Conservation (phyloP, 1,139 yeast genomes). For the Nadsonia starkeyi-henricii region DNA sequence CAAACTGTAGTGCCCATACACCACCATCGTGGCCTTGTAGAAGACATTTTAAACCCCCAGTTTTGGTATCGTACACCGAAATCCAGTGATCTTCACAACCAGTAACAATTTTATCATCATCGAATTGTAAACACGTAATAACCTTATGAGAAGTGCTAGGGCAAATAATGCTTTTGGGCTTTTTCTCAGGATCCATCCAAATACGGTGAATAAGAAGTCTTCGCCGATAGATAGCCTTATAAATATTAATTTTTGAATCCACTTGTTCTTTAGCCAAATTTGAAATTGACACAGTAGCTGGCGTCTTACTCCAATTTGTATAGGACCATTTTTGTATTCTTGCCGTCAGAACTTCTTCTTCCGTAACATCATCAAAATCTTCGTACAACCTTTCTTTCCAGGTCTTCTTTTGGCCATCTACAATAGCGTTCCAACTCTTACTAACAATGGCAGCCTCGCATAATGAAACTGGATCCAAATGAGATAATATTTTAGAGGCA, state of each 20-base stretch:
- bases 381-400: slow-evolving; percentile 25
- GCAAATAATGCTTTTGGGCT: slow-evolving; percentile 57
- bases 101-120: slow-evolving; percentile 78
- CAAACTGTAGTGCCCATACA: slow-evolving; percentile 93
- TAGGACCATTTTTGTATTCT: slow-evolving; percentile 23
- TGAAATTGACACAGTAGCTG: neutral
- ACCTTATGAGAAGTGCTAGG: slow-evolving; percentile 70
- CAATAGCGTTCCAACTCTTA: slow-evolving; percentile 50
- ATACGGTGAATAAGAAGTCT: slow-evolving; percentile 50
- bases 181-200: slow-evolving; percentile 71
- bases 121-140: slow-evolving; percentile 89
- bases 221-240: slow-evolving; percentile 51
- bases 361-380: slow-evolving; percentile 10
- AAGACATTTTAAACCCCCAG: slow-evolving; percentile 40
- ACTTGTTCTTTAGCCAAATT: slow-evolving; percentile 4
- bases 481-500: slow-evolving; percentile 50
- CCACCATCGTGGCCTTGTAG: slow-evolving; percentile 92
- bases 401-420: slow-evolving; percentile 38
- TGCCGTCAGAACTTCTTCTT: slow-evolving; percentile 20
- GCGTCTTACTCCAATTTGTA: slow-evolving; percentile 18
- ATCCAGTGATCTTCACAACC: slow-evolving; percentile 85
- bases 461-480: slow-evolving; percentile 52
- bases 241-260: slow-evolving; percentile 19
- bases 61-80: slow-evolving; percentile 63
- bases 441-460: slow-evolving; percentile 53